Evolutionary conservation across 768 basidiomycete species (phyloP).

Genomic region (Xerocomellus chrysenteron): DNA sequence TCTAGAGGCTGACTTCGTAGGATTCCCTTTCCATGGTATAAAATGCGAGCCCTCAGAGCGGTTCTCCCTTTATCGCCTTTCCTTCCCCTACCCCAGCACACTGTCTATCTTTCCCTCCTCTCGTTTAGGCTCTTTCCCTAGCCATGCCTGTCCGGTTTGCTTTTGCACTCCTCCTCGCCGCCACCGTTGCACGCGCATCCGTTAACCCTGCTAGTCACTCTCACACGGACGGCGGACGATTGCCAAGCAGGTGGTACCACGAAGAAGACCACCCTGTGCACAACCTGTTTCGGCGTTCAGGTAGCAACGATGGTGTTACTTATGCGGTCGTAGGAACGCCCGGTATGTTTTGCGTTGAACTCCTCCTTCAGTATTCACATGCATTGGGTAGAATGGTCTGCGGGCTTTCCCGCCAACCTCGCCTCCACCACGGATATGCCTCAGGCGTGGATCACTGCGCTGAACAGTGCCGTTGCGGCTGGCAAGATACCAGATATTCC

Average conservation of each 20-base stretch:
- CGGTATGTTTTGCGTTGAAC: slow-evolving; percentile 37
- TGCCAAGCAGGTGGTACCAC: slow-evolving; percentile 59
- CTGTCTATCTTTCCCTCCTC: slow-evolving; percentile 32
- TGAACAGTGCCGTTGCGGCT: slow-evolving; percentile 61
- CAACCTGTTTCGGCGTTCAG: slow-evolving; percentile 58
- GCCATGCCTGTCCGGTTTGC: slow-evolving; percentile 27
- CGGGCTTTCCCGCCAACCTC: slow-evolving; percentile 52
- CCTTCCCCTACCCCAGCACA: slow-evolving; percentile 12
- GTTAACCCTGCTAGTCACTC: slow-evolving; percentile 17
- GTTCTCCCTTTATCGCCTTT: slow-evolving; percentile 7
- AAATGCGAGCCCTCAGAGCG: slow-evolving; percentile 16
- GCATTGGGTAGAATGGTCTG: slow-evolving; percentile 52
- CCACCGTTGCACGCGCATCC: slow-evolving; percentile 19
- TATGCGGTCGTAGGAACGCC: slow-evolving; percentile 61
- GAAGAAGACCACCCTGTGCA: slow-evolving; percentile 56
- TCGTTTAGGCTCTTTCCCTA: slow-evolving; percentile 37
- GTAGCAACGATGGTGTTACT: slow-evolving; percentile 40
- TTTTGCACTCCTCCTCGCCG: slow-evolving; percentile 27
- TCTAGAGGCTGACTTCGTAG: slow-evolving; percentile 28
- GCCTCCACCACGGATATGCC: slow-evolving; percentile 59
- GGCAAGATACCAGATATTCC: slow-evolving; percentile 76
- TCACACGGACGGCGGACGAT: slow-evolving; percentile 18
- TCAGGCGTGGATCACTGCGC: slow-evolving; percentile 66
- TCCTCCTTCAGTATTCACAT: neutral
- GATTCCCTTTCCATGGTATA: slow-evolving; percentile 22